phyloP scores from a whole-genome alignment of 2,329 filamentous ascomycete genomes.

The Phaeoacremonium minimum region DNA sequence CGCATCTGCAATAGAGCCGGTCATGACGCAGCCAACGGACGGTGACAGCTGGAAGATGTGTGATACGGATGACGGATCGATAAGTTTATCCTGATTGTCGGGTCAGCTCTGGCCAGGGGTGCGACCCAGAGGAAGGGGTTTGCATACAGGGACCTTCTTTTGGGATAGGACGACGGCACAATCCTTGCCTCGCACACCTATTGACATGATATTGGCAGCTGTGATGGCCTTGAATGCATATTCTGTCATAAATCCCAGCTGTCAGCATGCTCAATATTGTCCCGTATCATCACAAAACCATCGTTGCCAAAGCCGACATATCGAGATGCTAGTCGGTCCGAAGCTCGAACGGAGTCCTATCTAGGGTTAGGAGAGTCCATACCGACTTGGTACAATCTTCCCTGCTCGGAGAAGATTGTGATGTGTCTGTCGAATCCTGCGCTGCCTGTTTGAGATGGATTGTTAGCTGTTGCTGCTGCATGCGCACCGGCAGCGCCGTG shows the following conservation, averaged over 20 bases:
- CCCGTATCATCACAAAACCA: not conserved
- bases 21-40: slow-evolving; percentile 97
- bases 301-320: too few relatives aligned
- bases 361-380: slow-evolving; percentile 43
- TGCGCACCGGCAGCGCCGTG: not conserved
- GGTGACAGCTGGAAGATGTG: slow-evolving; percentile 97
- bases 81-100: slow-evolving; percentile 81
- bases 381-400: slow-evolving; percentile 99
- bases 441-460: slow-evolving; percentile 52
- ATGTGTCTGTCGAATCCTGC: slow-evolving; percentile 98
- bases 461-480: slow-evolving; percentile 15
- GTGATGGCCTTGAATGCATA: slow-evolving; percentile 99
- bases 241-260: slow-evolving; percentile 53
- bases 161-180: slow-evolving; percentile 96
- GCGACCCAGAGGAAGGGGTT: too few relatives aligned
- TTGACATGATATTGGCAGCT: slow-evolving; percentile 96
- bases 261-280: slow-evolving; percentile 2
- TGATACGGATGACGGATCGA: slow-evolving; percentile 93
- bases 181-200: slow-evolving; percentile 93
- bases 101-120: slow-evolving; percentile 24
- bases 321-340: too few relatives aligned
- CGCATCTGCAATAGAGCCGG: slow-evolving; percentile 95
- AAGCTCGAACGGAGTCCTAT: too few relatives aligned
- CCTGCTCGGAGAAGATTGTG: slow-evolving; percentile 99
- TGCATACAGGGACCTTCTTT: slow-evolving; percentile 96